Evolutionary conservation across 1,139 yeast species (phyloP).

Genomic region (Saccharomycopsis phalli): DNA sequence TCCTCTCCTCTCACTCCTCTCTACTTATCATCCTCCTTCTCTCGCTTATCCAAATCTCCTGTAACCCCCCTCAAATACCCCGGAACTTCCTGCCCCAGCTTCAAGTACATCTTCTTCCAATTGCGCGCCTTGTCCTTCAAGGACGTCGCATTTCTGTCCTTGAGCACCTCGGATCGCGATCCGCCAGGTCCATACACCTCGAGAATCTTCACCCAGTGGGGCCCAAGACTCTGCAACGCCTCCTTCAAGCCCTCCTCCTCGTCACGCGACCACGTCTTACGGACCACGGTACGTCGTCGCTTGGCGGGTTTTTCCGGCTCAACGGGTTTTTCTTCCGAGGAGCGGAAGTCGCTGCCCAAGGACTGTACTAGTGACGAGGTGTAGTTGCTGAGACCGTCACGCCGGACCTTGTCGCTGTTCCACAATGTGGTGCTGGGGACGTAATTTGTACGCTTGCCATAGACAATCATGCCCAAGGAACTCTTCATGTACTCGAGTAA

Average conservation of each 20-base stretch:
- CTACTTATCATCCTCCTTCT: slow-evolving; percentile 25
- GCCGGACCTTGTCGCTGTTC: not conserved
- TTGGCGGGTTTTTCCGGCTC: slow-evolving; percentile 21
- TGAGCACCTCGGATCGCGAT: slow-evolving; percentile 67
- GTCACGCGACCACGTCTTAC: slow-evolving; percentile 80
- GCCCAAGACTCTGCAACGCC: slow-evolving; percentile 76
- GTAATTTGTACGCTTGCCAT: slow-evolving; percentile 50
- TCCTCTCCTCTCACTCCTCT: no score
- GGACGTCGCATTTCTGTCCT: slow-evolving; percentile 83
- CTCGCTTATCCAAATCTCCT: slow-evolving; percentile 61
- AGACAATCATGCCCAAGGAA: slow-evolving; percentile 60
- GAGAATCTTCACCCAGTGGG: slow-evolving; percentile 85
- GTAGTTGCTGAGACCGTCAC: not conserved
- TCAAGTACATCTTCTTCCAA: slow-evolving; percentile 80
- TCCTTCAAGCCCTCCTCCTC: slow-evolving; percentile 81
- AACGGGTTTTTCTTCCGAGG: slow-evolving; percentile 20
- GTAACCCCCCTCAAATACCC: slow-evolving; percentile 73
- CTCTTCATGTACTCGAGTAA: slow-evolving; percentile 70
- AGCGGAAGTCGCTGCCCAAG: not conserved
- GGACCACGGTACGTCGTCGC: slow-evolving; percentile 25
- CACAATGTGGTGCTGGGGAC: slow-evolving; percentile 18
- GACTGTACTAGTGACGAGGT: not conserved
- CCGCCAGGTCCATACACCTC: slow-evolving; percentile 94
- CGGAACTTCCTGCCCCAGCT: slow-evolving; percentile 66
- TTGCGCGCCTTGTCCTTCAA: slow-evolving; percentile 93